A percentile compares a stretch with the other conserved stretches of the same genome.
phyloP scores from a whole-genome alignment of 2,329 filamentous ascomycete genomes.

The Colletotrichum sp. region DNA sequence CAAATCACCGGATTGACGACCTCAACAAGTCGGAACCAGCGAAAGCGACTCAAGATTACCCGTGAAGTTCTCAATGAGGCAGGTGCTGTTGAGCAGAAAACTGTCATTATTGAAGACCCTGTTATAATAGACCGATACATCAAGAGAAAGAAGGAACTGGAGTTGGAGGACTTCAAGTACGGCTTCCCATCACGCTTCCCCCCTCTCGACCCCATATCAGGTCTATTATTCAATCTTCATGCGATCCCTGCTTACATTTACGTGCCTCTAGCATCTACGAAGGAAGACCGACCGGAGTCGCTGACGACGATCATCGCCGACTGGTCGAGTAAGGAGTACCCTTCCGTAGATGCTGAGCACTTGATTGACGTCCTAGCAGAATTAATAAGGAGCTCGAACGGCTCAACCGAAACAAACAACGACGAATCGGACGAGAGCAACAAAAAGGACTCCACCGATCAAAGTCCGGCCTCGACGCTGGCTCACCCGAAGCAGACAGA shows the following conservation, averaged over 20 bases:
- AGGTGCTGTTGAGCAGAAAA: slow-evolving; percentile 63
- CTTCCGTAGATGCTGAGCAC: slow-evolving; percentile 11
- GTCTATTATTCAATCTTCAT: slow-evolving; percentile 14
- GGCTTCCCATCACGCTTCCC: background rate
- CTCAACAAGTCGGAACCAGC: slow-evolving; percentile 67
- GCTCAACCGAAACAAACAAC: slow-evolving; percentile 89
- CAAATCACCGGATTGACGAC: slow-evolving; percentile 76
- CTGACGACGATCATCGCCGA: slow-evolving; percentile 21
- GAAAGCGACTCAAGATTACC: slow-evolving; percentile 75
- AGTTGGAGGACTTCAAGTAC: slow-evolving; percentile 58
- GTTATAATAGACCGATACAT: slow-evolving; percentile 90
- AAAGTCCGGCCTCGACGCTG: slow-evolving; percentile 41
- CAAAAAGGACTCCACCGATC: slow-evolving; percentile 70
- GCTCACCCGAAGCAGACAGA: slow-evolving; percentile 60
- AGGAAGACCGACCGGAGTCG: slow-evolving; percentile 21
- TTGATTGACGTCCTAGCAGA: slow-evolving; percentile 43
- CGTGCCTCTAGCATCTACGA: slow-evolving; percentile 24
- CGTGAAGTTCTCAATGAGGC: slow-evolving; percentile 58
- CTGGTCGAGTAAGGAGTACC: slow-evolving; percentile 21
- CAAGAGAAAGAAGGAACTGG: slow-evolving; percentile 74
- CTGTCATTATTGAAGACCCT: slow-evolving; percentile 77
- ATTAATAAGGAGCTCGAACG: slow-evolving; percentile 79
- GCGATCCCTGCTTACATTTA: slow-evolving; percentile 22
- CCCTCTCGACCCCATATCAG: slow-evolving; percentile 4
- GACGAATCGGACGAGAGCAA: slow-evolving; percentile 87